Evolutionary conservation across 257 asterid species (phyloP), one percentile per base, ranked within the genome.

Genomic region (Ehretia macrophylla): DNA sequence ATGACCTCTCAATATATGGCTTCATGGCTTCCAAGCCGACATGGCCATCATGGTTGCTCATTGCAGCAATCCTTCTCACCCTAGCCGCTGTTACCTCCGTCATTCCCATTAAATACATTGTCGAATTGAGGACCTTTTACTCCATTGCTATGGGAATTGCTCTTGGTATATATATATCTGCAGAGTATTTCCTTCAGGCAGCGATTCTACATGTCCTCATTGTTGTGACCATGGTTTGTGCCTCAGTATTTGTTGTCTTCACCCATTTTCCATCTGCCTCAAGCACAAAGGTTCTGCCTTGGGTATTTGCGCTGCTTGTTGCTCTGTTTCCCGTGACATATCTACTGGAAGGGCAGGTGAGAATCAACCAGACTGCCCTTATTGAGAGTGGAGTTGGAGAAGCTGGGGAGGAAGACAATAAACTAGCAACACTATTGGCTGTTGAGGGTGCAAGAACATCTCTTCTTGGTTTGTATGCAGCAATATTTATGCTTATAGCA

Each of bases 11-110:
- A 58, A 89, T 93, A 68, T 93, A 93, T 67, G 99, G 97, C 49
- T 86, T 93, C 81, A 78, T 81, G 76, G 92, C 97, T 23, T 65
- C 74, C 6, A 89, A 85, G 77, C 94, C 96, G 42, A 85, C 96
- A 32, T 93, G 99, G 99, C 96, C 99, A 8, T 81, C 99, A 27
- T 93, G 99, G 99, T 72, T 93, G 79, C 99, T 93, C 59, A 89
- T 93, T 64, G 77, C 72, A 39, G 87, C 96, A 45, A 81, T 85
- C 70, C 75, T 93, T 59, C 95, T 93, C 71, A 83, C 97, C 62
- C 85, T 93, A 51, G 95, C 99, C 56, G 97, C 97, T 35, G 77
- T 83, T 58, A 86, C 99, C 72, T 93, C 99, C 51, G 48, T 87
- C 64, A 85, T 93, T 63, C 99, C 99, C 58, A 82, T 93, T 42